phyloP scores from a whole-genome alignment of 805 yeast species.

The Kodamaea restingae region DNA sequence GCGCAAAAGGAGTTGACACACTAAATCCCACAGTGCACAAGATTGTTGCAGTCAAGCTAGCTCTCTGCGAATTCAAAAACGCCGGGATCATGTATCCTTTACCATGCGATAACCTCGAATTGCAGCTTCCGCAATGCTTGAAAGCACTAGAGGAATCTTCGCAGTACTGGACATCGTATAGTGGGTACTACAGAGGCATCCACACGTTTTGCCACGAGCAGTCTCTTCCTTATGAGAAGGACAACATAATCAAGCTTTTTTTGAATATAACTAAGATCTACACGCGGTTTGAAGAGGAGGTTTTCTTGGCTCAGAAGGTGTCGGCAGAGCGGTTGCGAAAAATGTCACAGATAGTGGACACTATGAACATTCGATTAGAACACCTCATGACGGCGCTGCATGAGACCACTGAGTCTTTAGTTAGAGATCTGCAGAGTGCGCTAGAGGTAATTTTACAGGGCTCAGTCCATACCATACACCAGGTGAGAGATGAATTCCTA shows the following conservation, averaged over 20 bases:
- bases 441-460: background rate
- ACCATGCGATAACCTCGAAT: constrained; percentile 19
- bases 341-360: background rate
- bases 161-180: constrained; percentile 73
- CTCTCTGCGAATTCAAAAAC: constrained; percentile 53
- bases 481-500: background rate
- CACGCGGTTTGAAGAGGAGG: constrained; percentile 10
- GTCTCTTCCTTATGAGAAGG: constrained; percentile 49
- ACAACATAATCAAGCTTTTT: constrained; percentile 44
- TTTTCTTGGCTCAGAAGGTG: background rate
- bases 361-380: background rate
- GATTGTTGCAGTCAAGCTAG: constrained; percentile 43
- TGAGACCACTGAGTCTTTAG: background rate
- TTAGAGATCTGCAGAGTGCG: background rate
- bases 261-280: constrained; percentile 40
- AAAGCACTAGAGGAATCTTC: constrained; percentile 37
- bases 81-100: constrained; percentile 37
- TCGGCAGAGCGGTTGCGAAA: background rate
- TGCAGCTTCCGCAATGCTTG: constrained; percentile 35
- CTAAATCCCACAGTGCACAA: constrained; percentile 28
- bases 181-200: constrained; percentile 58
- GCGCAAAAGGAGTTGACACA: constrained; percentile 40
- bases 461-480: background rate
- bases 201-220: constrained; percentile 51
- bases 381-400: background rate